Percentiles rank a stretch among this genome's conserved stretches.
These are phyloP conservation scores for Lathyrus oleraceus DNA, from an alignment of 306 rosid genomes.

Conservation along the genomic window DNA sequence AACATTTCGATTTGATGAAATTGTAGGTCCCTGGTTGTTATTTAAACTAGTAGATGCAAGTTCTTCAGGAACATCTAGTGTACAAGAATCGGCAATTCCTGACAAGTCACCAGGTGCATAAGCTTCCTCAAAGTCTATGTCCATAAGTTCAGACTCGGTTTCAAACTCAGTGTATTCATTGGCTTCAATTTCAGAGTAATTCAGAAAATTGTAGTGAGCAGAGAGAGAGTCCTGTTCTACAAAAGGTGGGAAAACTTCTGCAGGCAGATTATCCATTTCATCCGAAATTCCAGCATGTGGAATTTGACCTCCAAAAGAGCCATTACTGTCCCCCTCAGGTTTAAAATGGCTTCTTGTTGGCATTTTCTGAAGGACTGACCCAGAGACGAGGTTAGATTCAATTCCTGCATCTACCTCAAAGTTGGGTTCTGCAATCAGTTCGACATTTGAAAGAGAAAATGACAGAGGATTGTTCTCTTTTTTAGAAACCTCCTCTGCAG, in stretches of 20 bases:
- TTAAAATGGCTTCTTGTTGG: slow-evolving; percentile 54
- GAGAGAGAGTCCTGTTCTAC: background rate
- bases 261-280: slow-evolving; percentile 36
- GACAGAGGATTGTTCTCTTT: slow-evolving; percentile 60
- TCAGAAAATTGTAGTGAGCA: background rate
- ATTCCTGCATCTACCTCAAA: slow-evolving; percentile 40
- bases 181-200: slow-evolving; percentile 3
- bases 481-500: slow-evolving; percentile 45
- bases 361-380: slow-evolving; percentile 55
- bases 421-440: slow-evolving; percentile 55
- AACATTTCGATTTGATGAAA: slow-evolving; percentile 1
- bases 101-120: background rate
- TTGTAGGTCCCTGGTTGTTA: slow-evolving; percentile 16
- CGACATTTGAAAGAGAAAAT: slow-evolving; percentile 60
- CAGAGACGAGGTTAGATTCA: slow-evolving; percentile 51
- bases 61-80: slow-evolving; percentile 12
- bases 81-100: slow-evolving; percentile 9
- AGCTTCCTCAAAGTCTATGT: slow-evolving; percentile 19
- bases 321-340: slow-evolving; percentile 57
- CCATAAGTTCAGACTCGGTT: slow-evolving; percentile 21
- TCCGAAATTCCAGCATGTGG: slow-evolving; percentile 28
- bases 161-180: slow-evolving; percentile 1
- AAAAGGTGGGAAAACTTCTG: slow-evolving; percentile 38
- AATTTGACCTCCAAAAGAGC: slow-evolving; percentile 38
- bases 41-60: background rate